Evolutionary conservation across 345 rosid genomes (phyloP).

Genomic region (Chamaenerion angustifolium): DNA sequence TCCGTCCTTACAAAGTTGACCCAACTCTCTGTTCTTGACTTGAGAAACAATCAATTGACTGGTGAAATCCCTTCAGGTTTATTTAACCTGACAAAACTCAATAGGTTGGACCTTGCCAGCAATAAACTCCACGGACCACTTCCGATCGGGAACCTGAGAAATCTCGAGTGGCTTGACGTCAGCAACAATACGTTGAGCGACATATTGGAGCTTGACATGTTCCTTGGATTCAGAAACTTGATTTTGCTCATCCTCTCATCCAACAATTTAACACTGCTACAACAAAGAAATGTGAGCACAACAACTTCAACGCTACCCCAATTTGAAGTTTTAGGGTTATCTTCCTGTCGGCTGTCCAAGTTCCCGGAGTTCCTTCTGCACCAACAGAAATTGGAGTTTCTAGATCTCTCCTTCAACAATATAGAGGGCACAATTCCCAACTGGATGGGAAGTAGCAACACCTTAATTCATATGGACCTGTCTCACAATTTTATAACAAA

Average conservation of each 20-base stretch:
- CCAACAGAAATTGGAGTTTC: background rate
- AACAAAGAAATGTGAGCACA: too few relatives aligned
- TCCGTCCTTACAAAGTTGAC: slow-evolving; percentile 1
- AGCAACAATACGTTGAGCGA: slow-evolving; percentile 9
- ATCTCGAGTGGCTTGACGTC: background rate
- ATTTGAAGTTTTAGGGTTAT: background rate
- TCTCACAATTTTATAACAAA: slow-evolving; percentile 9
- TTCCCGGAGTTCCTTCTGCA: slow-evolving; percentile 12
- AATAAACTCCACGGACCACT: slow-evolving; percentile 15
- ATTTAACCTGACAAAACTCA: slow-evolving; percentile 4
- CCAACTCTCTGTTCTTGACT: background rate
- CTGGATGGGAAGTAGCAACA: slow-evolving; percentile 5
- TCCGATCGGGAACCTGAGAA: slow-evolving; percentile 2
- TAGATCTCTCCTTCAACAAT: slow-evolving; percentile 9
- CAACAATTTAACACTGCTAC: slow-evolving; percentile 6
- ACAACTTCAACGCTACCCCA: background rate
- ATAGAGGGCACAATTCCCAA: slow-evolving; percentile 11
- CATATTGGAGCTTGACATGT: background rate
- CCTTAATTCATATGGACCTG: background rate
- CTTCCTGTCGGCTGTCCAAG: slow-evolving; percentile 9
- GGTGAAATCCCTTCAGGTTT: slow-evolving; percentile 8
- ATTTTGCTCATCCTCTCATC: background rate
- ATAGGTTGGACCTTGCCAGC: accelerated
- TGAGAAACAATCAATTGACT: slow-evolving; percentile 1
- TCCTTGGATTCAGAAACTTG: background rate